Evolutionary conservation across 2,329 filamentous ascomycete genomes (phyloP), one percentile per base, ranked within the genome.

Genomic region (Colletotrichum noveboracense): DNA sequence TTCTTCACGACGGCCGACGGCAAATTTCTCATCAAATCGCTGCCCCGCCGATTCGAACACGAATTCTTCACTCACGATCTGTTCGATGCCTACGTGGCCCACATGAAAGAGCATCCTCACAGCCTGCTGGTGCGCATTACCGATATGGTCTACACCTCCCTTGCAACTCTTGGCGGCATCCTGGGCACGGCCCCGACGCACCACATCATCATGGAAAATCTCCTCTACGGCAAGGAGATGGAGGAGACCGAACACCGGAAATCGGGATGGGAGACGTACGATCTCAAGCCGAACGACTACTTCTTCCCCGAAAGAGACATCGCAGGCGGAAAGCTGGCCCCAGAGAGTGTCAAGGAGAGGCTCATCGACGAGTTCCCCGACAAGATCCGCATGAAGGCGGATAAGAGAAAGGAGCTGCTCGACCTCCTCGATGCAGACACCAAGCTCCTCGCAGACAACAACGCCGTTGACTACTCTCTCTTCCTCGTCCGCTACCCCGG

Each of bases 201-300:
- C 78, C 93, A 95, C 80, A 93, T 95, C 75, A 88, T 95, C 79
- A 95, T 95, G 94, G 94, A 95, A 82, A 95, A 95, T 80, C 87
- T 94, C 4, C 85, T 95, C 28, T 91, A 90, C 76, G 93, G 93
- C 3, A 88, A 91, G 77, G 85, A 87, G 16, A 83, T 86, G 14
- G 85, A 86, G 70, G 80, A 80, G 12, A 81, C 83, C 61, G 80
- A 85, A 71, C 81, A 86, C 61, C 65, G 65, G 1, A 78, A 80
- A 32, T 77, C 76, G 3, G 84, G 87, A 21, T 95, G 93, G 93
- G 91, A 95, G 80, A 92, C 90, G 2, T 95, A 93, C 83, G 94
- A 95, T 76, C 88, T 95, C 65, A 96, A 96, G 80, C 94, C 94
- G 0, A 91, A 89, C 26, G 90, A 91, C 73, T 95, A 95, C 84